phyloP scores from a whole-genome alignment of 352 stramenopile species.

The Phytophthora sp. region DNA sequence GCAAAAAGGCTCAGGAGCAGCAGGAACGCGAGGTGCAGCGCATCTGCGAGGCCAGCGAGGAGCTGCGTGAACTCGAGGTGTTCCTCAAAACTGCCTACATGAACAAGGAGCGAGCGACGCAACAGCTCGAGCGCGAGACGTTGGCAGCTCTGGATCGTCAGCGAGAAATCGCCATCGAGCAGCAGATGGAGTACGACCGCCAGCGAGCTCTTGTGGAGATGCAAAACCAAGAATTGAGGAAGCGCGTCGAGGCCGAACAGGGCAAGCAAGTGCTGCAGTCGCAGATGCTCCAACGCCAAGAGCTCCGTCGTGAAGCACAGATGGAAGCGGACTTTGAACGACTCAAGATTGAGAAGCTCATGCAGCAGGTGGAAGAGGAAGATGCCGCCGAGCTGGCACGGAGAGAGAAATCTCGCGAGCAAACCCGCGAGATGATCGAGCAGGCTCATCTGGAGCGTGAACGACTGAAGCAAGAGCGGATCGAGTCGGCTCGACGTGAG shows the following conservation, averaged over 20 bases:
- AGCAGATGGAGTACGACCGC: conserved; percentile 93
- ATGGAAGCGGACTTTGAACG: conserved; percentile 79
- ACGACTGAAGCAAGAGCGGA: conserved; percentile 19
- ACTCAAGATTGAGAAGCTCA: conserved; percentile 85
- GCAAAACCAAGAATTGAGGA: conserved; percentile 60
- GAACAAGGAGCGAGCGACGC: conserved; percentile 92
- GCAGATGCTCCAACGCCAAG: conserved; percentile 74
- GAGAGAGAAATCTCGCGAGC: conserved; percentile 62
- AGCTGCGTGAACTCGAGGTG: conserved; percentile 89
- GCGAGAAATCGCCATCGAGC: conserved; percentile 88
- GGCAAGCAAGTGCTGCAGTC: conserved; percentile 71
- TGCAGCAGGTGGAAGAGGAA: conserved; percentile 87
- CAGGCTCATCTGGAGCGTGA: conserved; percentile 55
- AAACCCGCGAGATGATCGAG: conserved; percentile 64
- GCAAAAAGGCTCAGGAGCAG: conserved; percentile 67
- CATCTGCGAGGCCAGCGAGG: conserved; percentile 91
- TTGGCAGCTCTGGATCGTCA: conserved; percentile 71
- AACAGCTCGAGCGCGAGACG: conserved; percentile 90
- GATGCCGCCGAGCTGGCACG: conserved; percentile 79
- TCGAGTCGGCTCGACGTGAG: conserved; percentile 40
- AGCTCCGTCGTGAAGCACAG: conserved; percentile 68
- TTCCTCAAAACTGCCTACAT: conserved; percentile 94
- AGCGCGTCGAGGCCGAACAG: conserved; percentile 71
- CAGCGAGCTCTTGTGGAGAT: conserved; percentile 78
- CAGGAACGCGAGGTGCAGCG: conserved; percentile 88